Base-by-base conservation (phyloP, 2,329 filamentous ascomycete genomes). In the Elsinoe perseae region DNA sequence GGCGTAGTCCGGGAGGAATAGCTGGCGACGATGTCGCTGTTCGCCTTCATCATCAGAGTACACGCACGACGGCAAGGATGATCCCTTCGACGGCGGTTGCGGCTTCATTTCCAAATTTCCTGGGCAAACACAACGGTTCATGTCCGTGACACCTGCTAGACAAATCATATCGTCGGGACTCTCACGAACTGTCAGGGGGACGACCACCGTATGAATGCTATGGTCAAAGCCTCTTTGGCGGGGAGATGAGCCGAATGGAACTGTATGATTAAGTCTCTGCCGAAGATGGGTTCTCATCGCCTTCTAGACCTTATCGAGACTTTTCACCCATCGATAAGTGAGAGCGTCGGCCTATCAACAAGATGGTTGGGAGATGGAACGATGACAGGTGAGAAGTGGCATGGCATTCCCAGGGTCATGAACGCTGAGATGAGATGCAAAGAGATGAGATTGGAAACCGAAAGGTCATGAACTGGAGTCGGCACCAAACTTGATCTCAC, bases 311-410 rank as follows among this genome's bases (percentile, higher is more conserved):
- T 30, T 32, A 50, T 32, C 28, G 25, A 32, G 20, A 14, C 18
- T 12, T 14, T 27, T 10, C 44, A 50, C 16, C 44, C 44, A 50
- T 50, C 44, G 44, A 50, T 50, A 50, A n/a, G 21, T 21, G 44
- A 25, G 23, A 16, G 44, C 9, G 12, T 30, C 27, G 21, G 10
- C 20, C 44, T n/a, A 50, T 30, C 14, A 50, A 30, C n/a, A n/a
- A n/a, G n/a, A n/a, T n/a, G n/a, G n/a, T n/a, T n/a, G n/a, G n/a
- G n/a, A n/a, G n/a, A n/a, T n/a, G n/a, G 44, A 32, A 32, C 44
- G 27, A 50, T 50, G 44, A 27, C 40, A 44, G 40, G 25, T 30
- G 44, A 50, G n/a, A 14, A n/a, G 21, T 20, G 16, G 4, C 16
- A 20, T 20, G 6, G 38, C 21, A 43, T 21, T 20, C 12, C 12